Evolutionary conservation across 2,329 filamentous ascomycete genomes (phyloP).

Genomic region (Dactylellina haptotyla): DNA sequence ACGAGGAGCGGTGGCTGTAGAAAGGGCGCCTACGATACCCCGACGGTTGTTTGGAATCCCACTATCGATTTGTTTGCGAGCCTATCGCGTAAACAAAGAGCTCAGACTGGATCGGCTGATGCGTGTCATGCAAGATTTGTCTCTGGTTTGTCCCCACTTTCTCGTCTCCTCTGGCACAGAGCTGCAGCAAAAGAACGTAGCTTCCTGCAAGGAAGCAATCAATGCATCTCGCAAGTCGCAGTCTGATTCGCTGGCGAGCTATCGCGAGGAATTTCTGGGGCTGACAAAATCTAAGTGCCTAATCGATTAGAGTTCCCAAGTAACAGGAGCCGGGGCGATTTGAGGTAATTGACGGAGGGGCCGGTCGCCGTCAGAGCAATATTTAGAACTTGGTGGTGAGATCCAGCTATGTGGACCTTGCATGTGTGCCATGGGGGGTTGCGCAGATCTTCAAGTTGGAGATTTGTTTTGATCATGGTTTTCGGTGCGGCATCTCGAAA

Average conservation of each 20-base stretch:
- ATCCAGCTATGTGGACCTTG: constrained; percentile 3
- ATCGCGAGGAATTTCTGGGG: constrained; percentile 34
- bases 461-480: constrained; percentile 29
- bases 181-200: constrained; percentile 51
- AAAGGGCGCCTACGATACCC: background rate
- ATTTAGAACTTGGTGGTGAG: background rate
- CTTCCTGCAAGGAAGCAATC: constrained; percentile 44
- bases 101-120: background rate
- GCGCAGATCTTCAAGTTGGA: constrained; percentile 11
- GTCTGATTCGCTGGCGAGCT: constrained; percentile 32
- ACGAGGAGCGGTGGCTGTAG: background rate
- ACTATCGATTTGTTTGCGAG: constrained; percentile 4
- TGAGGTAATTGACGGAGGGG: background rate
- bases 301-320: constrained; percentile 35
- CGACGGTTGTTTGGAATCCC: background rate
- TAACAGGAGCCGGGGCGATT: background rate
- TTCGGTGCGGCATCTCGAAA: constrained; percentile 12
- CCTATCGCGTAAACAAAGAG: constrained; percentile 7
- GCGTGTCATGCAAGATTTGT: background rate
- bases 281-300: constrained; percentile 16
- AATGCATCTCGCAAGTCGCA: constrained; percentile 26
- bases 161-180: constrained; percentile 16
- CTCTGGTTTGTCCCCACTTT: constrained; percentile 17
- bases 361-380: background rate
- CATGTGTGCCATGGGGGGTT: background rate